phyloP scores from a whole-genome alignment of 1,284 basidiomycete genomes.

The Rhodofomes roseus region DNA sequence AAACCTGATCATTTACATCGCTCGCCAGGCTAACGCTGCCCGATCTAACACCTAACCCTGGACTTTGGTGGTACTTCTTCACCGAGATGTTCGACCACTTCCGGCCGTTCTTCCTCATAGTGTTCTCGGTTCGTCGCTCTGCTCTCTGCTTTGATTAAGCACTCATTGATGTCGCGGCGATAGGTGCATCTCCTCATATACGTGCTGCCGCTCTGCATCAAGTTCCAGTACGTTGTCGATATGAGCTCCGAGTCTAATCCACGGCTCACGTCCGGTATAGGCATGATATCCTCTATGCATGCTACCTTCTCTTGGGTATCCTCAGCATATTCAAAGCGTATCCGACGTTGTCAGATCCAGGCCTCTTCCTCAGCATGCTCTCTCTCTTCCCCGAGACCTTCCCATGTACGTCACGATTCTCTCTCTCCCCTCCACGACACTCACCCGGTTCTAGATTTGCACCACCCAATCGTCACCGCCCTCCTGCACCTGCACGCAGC shows the following conservation, averaged over 20 bases:
- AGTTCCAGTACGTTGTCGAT: slow-evolving; percentile 70
- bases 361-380: slow-evolving; percentile 80
- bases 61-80: slow-evolving; percentile 99
- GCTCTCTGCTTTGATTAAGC: background rate
- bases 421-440: background rate
- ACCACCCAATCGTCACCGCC: slow-evolving; percentile 83
- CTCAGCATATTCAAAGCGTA: slow-evolving; percentile 90
- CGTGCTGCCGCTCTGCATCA: slow-evolving; percentile 80
- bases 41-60: slow-evolving; percentile 91
- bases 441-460: slow-evolving; percentile 56
- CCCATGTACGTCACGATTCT: slow-evolving; percentile 54
- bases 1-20: background rate
- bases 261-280: slow-evolving; percentile 34
- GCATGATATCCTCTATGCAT: slow-evolving; percentile 82
- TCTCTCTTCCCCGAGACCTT: slow-evolving; percentile 83
- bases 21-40: slow-evolving; percentile 45
- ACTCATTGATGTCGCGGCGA: background rate
- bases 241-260: background rate
- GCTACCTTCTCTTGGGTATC: slow-evolving; percentile 76
- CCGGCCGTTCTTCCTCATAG: slow-evolving; percentile 90
- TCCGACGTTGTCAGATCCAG: slow-evolving; percentile 86
- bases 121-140: slow-evolving; percentile 73
- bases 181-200: slow-evolving; percentile 87
- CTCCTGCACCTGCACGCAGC: slow-evolving; percentile 84
- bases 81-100: slow-evolving; percentile 99